Evolutionary conservation across 176 grass and related monocot genomes (phyloP), one percentile per base, ranked within the genome.

Genomic region (Dendrocalamus sinicus): DNA sequence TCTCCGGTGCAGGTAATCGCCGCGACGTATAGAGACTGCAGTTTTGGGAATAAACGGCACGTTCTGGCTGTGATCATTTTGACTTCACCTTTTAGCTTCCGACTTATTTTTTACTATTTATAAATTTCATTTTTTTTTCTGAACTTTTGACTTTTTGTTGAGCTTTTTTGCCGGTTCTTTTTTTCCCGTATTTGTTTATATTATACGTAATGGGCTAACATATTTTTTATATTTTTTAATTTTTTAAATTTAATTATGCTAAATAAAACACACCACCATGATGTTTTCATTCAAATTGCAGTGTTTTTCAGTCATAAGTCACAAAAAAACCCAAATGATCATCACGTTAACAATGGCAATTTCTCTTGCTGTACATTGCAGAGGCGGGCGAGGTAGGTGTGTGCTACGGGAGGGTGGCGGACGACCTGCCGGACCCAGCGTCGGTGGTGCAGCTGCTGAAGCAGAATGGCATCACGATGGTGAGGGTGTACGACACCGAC

Each of bases 391-490:
- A 70, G 28, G 82, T 97, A 44, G 94, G 94, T 20, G 92, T 94
- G 12, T 87, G 86, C 92, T 97, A 94, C 41, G 94, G 94, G 2
- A 86, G 83, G 23, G 83, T 92, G 52, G 94, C 80, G 8, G 84
- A 97, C 72, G 78, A 94, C 87, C 89, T 97, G 47, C 90, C 92
- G 32, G 61, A 88, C 6, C 70, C 89, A 9, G 12, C 82, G 9
- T 72, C 62, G 44, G 94, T 94, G 44, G 89, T 87, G 23, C 43
- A 90, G 82, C 88, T 97, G 12, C 82, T 97, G 13, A 86, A 90
- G 73, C 23, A 77, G 6, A 82, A 55, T 2, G 83, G 89, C 75
- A 75, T 97, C 23, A 77, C 78, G 30, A 81, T 87, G 86, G 89
- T 94, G 4, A 90, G 89, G 79, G 26, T 93, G 0, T 94, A 90